Percentiles rank a stretch among this genome's conserved stretches.
phyloP scores from a whole-genome alignment of 192 early-diverging fungal species.

The Gonapodya sp. region DNA sequence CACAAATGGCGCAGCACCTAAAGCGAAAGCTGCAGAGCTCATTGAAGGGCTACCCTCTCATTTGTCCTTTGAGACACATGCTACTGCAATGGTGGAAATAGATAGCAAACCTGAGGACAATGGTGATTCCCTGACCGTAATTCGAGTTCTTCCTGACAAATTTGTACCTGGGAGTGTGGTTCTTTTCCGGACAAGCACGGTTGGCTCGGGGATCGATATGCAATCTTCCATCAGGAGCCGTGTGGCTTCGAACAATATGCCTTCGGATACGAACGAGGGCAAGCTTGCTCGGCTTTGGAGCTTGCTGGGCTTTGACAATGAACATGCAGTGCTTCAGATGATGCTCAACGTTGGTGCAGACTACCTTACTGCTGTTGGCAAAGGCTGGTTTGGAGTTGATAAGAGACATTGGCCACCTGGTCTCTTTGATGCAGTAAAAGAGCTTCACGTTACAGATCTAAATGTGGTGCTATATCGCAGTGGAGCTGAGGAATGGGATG shows the following conservation, averaged over 20 bases:
- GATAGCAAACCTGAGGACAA: slow-evolving; percentile 14
- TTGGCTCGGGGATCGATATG: slow-evolving; percentile 30
- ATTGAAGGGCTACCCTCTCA: slow-evolving; percentile 50
- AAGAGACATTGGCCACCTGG: slow-evolving; percentile 31
- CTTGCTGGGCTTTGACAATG: slow-evolving; percentile 27
- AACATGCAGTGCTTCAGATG: slow-evolving; percentile 27
- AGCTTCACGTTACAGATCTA: slow-evolving; percentile 57
- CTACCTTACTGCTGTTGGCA: slow-evolving; percentile 18
- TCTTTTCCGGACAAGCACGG: slow-evolving; percentile 39
- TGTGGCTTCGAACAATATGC: background rate
- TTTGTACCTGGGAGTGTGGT: slow-evolving; percentile 85
- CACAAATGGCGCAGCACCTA: background rate
- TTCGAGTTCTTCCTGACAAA: slow-evolving; percentile 37
- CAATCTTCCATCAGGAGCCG: slow-evolving; percentile 5
- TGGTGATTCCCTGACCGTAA: slow-evolving; percentile 31
- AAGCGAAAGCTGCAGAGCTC: slow-evolving; percentile 18
- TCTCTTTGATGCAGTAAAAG: slow-evolving; percentile 47
- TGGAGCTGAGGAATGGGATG: slow-evolving; percentile 77
- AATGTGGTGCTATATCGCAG: slow-evolving; percentile 81
- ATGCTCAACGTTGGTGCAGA: slow-evolving; percentile 41
- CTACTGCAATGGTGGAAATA: slow-evolving; percentile 19
- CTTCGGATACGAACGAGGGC: background rate
- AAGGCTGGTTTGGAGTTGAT: slow-evolving; percentile 24
- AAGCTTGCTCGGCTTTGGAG: slow-evolving; percentile 29
- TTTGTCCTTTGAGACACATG: slow-evolving; percentile 31